Base-by-base conservation (phyloP, 2,329 filamentous ascomycete species). In the Paraconiothyrium sp. region DNA sequence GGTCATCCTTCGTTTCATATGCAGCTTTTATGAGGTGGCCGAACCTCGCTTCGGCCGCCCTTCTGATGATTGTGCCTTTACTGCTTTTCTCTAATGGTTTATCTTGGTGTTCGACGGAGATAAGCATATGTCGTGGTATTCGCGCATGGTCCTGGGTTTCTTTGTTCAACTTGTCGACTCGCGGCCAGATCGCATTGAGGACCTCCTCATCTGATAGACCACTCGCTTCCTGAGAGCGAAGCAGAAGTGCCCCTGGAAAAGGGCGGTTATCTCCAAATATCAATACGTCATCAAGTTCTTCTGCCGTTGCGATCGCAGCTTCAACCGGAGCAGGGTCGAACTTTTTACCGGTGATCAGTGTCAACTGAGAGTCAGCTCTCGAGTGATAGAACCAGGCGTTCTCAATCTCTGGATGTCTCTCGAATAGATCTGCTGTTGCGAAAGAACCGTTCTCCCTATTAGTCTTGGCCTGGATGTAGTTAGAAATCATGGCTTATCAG, bases 321-420 rank as follows among this genome's bases (percentile, higher is more conserved):
- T 91, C 89, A 3, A 90, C 72, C 0, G 86, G 85, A 1, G 85
- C 84, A 1, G 89, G 88, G 66, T 90, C 88, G 62, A 91, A 90
- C 66, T 91, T 91, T 78, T 90, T 90, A 2, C 89, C 89, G 7
- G 88, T 91, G 10, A 86, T 78, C 4, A 91, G 80, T 0, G 85
- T 86, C 39, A 91, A 82, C 56, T 88, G 88, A 3, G 86, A 83
- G 66, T 91, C 89, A 0, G 84, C 83, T 43, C 89, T 80, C 1
- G 85, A 87, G 57, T 89, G 83, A 67, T 90, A 90, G 37, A 83
- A 82, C 88, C 88, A 91, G 0, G 87, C 86, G 57, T 84, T 77
- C 0, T 75, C 59, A 8, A 86, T 85, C 0, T 65, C 78, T 0
- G 81, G 69, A 69, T 91, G 88, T 1, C 79, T 78, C 56, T 83